Conservation (phyloP, 2,329 filamentous ascomycete species). For the Capronia americana region DNA sequence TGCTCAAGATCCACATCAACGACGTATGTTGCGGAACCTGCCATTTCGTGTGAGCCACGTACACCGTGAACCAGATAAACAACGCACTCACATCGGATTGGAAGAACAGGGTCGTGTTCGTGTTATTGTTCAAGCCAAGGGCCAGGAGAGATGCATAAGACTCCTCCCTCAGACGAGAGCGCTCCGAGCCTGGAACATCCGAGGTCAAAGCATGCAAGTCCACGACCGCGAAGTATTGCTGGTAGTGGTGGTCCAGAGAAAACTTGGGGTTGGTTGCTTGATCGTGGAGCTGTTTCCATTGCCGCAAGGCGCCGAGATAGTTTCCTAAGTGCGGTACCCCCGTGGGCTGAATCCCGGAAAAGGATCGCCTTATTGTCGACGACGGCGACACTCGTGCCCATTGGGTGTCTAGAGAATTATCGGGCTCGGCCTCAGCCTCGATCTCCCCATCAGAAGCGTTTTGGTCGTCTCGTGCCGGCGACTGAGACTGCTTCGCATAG, state of each 20-base stretch:
- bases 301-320: constrained; percentile 84
- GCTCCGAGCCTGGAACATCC: constrained; percentile 63
- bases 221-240: constrained; percentile 81
- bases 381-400: constrained; percentile 14
- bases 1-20: constrained; percentile 96
- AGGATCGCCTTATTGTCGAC: constrained; percentile 62
- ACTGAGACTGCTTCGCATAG: background rate
- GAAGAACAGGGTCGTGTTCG: constrained; percentile 76
- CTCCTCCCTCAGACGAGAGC: constrained; percentile 73
- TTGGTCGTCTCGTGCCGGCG: background rate
- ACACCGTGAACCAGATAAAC: constrained; percentile 9
- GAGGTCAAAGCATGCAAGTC: constrained; percentile 90
- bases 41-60: constrained; percentile 3
- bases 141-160: constrained; percentile 81
- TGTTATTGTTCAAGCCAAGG: constrained; percentile 78
- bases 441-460: background rate
- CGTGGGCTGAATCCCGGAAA: constrained; percentile 97
- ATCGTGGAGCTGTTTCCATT: constrained; percentile 85
- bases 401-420: constrained; percentile 8
- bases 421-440: background rate
- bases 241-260: constrained; percentile 9
- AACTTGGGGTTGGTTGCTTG: constrained; percentile 59
- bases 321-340: constrained; percentile 94
- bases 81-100: constrained; percentile 70
- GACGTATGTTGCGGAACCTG: constrained; percentile 81